Evolutionary conservation across 305 asterid species (phyloP).

Genomic region (Ilex paraguariensis): DNA sequence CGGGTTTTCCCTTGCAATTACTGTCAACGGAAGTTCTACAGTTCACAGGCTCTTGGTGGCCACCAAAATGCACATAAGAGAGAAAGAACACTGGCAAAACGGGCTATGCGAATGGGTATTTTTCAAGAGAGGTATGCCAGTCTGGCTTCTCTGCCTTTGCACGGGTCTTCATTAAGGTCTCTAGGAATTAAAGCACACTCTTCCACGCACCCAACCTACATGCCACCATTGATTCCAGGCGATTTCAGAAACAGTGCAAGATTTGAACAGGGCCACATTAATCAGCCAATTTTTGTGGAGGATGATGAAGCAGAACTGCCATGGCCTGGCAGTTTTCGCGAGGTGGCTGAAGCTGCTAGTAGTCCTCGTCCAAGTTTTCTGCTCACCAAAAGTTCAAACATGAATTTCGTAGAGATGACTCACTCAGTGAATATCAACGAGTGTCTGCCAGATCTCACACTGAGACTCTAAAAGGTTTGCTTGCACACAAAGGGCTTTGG

Average conservation of each 20-base stretch:
- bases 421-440: constrained; percentile 15
- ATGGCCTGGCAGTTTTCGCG: constrained; percentile 63
- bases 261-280: constrained; percentile 27
- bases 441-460: constrained; percentile 42
- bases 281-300: constrained; percentile 36
- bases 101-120: constrained; percentile 46
- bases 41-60: constrained; percentile 68
- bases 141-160: constrained; percentile 42
- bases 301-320: constrained; percentile 22
- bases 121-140: constrained; percentile 30
- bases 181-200: constrained; percentile 53
- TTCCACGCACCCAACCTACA: constrained; percentile 32
- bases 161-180: constrained; percentile 37
- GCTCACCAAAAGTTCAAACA: constrained; percentile 17
- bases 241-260: constrained; percentile 25
- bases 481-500: constrained; percentile 1
- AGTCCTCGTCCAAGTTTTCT: constrained; percentile 19
- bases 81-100: constrained; percentile 48
- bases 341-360: constrained; percentile 12
- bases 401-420: constrained; percentile 20
- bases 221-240: constrained; percentile 17
- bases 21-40: constrained; percentile 56
- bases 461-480: constrained; percentile 32
- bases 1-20: constrained; percentile 55
- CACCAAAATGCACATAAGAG: constrained; percentile 74